These are phyloP conservation scores for Salix arbutifolia DNA, from an alignment of 345 rosid species.

Conservation along the genomic window DNA sequence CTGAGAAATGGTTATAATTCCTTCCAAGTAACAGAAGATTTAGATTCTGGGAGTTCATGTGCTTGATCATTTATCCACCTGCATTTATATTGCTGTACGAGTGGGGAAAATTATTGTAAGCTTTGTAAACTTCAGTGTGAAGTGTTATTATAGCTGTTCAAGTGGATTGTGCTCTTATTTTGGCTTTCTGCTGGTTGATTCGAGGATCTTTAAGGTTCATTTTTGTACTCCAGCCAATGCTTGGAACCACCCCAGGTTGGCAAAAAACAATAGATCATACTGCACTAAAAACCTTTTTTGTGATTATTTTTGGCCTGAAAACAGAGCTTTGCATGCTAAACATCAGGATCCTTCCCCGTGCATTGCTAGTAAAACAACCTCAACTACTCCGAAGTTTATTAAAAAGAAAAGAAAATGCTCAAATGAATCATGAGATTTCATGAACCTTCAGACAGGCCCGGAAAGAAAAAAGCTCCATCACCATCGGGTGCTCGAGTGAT, in stretches of 20 bases:
- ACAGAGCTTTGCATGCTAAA: background rate
- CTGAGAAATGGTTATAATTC: slow-evolving; percentile 12
- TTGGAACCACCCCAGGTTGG: background rate
- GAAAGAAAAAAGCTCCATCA: background rate
- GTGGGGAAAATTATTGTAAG: slow-evolving; percentile 13
- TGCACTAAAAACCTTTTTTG: background rate
- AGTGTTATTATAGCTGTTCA: slow-evolving; percentile 17
- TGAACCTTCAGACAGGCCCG: background rate
- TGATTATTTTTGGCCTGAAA: background rate
- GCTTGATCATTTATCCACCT: slow-evolving; percentile 8
- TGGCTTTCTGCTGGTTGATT: slow-evolving; percentile 10
- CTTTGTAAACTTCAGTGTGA: slow-evolving; percentile 19
- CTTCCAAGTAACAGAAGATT: background rate
- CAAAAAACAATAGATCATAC: background rate
- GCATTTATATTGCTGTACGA: slow-evolving; percentile 13
- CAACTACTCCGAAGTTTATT: too few species aligned
- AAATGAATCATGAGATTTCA: background rate
- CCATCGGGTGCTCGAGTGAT: background rate
- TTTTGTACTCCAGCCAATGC: background rate
- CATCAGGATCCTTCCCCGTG: background rate
- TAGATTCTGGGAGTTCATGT: slow-evolving; percentile 15
- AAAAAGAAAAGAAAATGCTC: background rate
- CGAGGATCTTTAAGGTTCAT: background rate
- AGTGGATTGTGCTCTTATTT: slow-evolving; percentile 10
- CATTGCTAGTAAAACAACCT: too few species aligned